Evolutionary conservation across 306 rosid genomes (phyloP).

Genomic region (Cicer bijugum): DNA sequence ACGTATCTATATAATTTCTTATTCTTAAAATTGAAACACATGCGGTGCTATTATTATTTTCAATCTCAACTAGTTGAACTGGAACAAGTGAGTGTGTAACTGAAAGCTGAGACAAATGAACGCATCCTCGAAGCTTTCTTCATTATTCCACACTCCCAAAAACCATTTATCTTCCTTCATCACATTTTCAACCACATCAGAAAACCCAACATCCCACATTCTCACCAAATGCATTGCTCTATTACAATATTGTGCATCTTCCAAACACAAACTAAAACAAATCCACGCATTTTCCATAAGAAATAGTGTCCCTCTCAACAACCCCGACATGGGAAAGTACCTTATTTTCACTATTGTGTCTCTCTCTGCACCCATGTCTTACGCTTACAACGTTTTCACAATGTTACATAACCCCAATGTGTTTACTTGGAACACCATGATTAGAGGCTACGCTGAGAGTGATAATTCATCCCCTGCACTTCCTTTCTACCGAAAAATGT

Average conservation of each 20-base stretch:
- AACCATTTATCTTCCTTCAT: conserved; percentile 18
- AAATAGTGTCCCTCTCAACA: conserved; percentile 49
- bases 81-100: neutral
- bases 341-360: conserved; percentile 57
- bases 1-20: too few relatives aligned
- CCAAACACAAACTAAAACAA: conserved; percentile 54
- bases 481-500: conserved; percentile 48
- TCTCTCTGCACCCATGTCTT: conserved; percentile 61
- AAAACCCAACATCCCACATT: conserved; percentile 43
- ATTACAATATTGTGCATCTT: conserved; percentile 58
- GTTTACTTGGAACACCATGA: conserved; percentile 65
- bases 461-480: conserved; percentile 47
- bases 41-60: too few relatives aligned
- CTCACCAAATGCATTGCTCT: conserved; percentile 54
- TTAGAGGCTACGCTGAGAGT: conserved; percentile 57
- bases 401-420: conserved; percentile 48
- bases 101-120: conserved; percentile 28
- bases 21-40: too few relatives aligned
- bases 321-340: conserved; percentile 59
- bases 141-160: conserved; percentile 8
- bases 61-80: too few relatives aligned
- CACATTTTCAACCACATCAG: conserved; percentile 32
- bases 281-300: conserved; percentile 63
- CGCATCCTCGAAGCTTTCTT: conserved; percentile 25
- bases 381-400: conserved; percentile 49